Evolutionary conservation across 2,329 filamentous ascomycete species (phyloP), one percentile per base, ranked within the genome.

Genomic region (Arachnopeziza araneosa): DNA sequence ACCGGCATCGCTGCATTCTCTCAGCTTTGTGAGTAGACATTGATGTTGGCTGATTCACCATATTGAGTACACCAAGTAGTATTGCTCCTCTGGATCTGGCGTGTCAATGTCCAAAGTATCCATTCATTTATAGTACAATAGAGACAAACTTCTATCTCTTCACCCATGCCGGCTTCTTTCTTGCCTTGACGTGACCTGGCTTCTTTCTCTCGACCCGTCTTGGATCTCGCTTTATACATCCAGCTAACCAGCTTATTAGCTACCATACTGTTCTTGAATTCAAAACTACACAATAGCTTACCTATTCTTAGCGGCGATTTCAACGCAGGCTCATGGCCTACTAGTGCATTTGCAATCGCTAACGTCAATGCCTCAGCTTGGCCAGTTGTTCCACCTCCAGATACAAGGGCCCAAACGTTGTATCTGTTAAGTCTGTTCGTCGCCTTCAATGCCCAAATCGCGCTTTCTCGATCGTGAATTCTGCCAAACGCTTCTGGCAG

Each of bases 151-250:
- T 63, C 66, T 72, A 74, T 71, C 72, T 71, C 86, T 97, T 98
- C 82, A 98, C 93, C 95, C 96, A 99, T 70, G 95, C 84, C 62
- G 93, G 93, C 86, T 89, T 96, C 86, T 99, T 99, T 78, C 95
- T 90, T 60, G 95, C 93, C 83, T 99, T 99, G 78, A 96, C 77
- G 72, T 91, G 91, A 68, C 95, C 96, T 60, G 91, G 85, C 84
- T 99, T 98, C 87, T 99, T 99, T 75, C 95, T 93, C 79, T 99
- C 95, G 68, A 99, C 96, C 72, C 82, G 87, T 78, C 93, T 91
- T 60, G 88, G 84, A 79, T 99, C 93, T 72, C 93, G 89, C 56
- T 93, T 96, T 65, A 99, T 84, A 75, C 89, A 92, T 64, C 96
- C 96, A 73, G 93, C 95, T 99, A 75, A 59, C 14, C 68, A 60